A percentile compares a stretch with the other conserved stretches of the same genome.
These are phyloP conservation scores for Aquilaria agallochum DNA, from an alignment of 441 rosid species.

Conservation along the genomic window DNA sequence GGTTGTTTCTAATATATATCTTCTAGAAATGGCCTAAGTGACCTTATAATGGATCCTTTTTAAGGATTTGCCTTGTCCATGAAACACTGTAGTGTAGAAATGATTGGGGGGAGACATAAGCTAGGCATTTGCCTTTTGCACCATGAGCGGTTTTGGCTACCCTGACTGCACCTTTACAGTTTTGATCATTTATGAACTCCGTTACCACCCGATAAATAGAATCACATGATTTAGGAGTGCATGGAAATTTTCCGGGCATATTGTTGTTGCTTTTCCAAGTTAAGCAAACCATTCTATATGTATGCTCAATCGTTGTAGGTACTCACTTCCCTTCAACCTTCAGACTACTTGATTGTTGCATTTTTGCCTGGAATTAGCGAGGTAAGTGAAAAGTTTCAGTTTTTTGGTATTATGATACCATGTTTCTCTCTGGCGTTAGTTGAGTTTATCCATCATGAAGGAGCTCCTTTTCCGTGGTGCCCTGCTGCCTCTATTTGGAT, in stretches of 20 bases:
- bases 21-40: no score
- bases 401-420: neutral
- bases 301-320: conserved; percentile 30
- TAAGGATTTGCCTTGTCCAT: no score
- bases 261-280: neutral
- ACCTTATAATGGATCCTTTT: no score
- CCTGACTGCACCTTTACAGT: neutral
- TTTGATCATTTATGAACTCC: no score
- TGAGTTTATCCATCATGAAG: conserved; percentile 28
- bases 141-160: neutral
- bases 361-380: conserved; percentile 87
- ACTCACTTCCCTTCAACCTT: conserved; percentile 76
- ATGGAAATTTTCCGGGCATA: no score
- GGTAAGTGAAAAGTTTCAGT: conserved; percentile 28
- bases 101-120: no score
- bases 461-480: conserved; percentile 85
- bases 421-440: neutral
- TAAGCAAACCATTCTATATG: no score
- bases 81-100: no score
- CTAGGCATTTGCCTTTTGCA: no score
- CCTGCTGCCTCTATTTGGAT: conserved; percentile 66
- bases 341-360: conserved; percentile 74
- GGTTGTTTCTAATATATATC: no score
- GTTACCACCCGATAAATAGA: no score
- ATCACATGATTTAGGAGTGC: no score